These are phyloP conservation scores for Erythrophleum fordii DNA, from an alignment of 306 rosid genomes.

Conservation along the genomic window DNA sequence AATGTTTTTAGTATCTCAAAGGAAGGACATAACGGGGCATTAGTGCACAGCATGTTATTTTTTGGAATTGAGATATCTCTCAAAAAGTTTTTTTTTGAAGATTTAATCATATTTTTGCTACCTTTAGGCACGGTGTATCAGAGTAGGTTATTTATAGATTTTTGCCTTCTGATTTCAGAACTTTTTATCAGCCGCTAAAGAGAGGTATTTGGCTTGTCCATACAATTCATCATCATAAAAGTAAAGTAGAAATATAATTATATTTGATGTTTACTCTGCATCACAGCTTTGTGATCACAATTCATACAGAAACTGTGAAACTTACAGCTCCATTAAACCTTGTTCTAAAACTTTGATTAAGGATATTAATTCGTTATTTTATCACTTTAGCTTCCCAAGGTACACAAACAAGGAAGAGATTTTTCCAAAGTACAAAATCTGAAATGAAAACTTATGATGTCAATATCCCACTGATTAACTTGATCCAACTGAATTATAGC, in stretches of 20 bases:
- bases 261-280: neutral
- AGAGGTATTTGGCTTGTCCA: neutral
- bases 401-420: conserved; percentile 8
- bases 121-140: neutral
- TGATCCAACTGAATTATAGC: conserved; percentile 33
- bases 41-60: neutral
- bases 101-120: neutral
- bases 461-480: neutral
- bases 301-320: neutral
- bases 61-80: neutral
- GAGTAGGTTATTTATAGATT: neutral
- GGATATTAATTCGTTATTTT: neutral
- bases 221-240: neutral
- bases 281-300: neutral
- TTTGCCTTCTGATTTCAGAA: neutral
- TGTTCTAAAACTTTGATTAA: neutral
- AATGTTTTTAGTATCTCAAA: neutral
- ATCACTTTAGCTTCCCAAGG: conserved; percentile 15
- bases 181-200: neutral
- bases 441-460: conserved; percentile 20
- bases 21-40: neutral
- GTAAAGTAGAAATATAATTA: neutral
- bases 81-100: neutral
- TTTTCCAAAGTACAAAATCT: conserved; percentile 13
- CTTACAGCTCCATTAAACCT: neutral